Conservation (phyloP, 2,329 filamentous ascomycete species). For the Raffaelea deltoideospora region DNA sequence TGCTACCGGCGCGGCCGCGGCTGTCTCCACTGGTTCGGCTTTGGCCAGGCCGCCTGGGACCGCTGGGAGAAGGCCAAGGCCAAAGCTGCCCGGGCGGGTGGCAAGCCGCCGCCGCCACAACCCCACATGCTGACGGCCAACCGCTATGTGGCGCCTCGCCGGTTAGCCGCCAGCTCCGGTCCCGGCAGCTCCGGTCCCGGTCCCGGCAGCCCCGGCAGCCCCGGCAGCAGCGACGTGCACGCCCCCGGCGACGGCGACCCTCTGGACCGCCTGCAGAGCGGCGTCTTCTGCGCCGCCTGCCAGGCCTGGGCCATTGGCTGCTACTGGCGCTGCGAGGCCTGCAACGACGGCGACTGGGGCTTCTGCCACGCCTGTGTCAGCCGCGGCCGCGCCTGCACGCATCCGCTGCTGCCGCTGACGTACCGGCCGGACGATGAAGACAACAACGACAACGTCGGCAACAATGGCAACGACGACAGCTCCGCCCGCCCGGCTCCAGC, state of each 20-base stretch:
- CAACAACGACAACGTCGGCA: too few relatives aligned
- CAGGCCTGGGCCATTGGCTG: conserved; percentile 60
- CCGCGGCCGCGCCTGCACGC: conserved; percentile 64
- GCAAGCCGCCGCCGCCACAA: conserved; percentile 9
- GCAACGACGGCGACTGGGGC: conserved; percentile 90
- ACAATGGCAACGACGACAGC: too few relatives aligned
- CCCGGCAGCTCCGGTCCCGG: too few relatives aligned
- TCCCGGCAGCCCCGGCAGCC: conserved; percentile 12
- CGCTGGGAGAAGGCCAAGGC: conserved; percentile 42
- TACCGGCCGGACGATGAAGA: conserved; percentile 34
- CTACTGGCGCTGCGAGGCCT: conserved; percentile 78
- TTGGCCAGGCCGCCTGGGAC: conserved; percentile 55
- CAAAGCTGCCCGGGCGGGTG: not conserved
- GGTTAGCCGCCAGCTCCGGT: too few relatives aligned
- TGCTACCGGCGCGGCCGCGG: conserved; percentile 69
- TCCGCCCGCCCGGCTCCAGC: conserved; percentile 8
- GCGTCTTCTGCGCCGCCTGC: conserved; percentile 74
- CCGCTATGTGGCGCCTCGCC: conserved; percentile 37
- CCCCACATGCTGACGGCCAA: conserved; percentile 42
- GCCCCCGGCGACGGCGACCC: conserved; percentile 55
- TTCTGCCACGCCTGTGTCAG: conserved; percentile 84
- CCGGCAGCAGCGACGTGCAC: conserved; percentile 38
- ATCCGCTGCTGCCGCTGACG: conserved; percentile 62
- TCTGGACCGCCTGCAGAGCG: conserved; percentile 51
- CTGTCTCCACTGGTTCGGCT: conserved; percentile 79